A percentile compares a stretch with the other conserved stretches of the same genome.
Conservation (phyloP, 169 alveolate genomes). For the Babesia gibsoni region DNA sequence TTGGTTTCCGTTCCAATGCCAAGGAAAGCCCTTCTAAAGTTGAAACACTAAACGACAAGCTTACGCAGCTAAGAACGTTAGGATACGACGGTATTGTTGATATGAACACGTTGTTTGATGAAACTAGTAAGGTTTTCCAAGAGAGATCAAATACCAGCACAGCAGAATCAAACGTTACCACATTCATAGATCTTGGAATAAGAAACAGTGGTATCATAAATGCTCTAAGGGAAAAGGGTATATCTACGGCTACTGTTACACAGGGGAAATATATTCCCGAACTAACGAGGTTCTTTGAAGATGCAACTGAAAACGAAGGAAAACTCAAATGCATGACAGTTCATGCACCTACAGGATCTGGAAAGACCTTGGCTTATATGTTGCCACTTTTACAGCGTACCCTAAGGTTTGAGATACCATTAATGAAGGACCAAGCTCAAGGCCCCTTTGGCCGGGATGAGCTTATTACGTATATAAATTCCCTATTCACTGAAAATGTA, state of each 20-base stretch:
- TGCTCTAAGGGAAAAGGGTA: constrained; percentile 24
- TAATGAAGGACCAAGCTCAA: not conserved
- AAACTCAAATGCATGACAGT: constrained; percentile 13
- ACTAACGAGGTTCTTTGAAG: constrained; percentile 1
- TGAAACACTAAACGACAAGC: not conserved
- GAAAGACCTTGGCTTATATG: constrained; percentile 49
- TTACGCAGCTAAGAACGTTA: not conserved
- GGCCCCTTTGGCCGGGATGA: not conserved
- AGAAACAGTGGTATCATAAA: constrained; percentile 7
- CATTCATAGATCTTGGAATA: constrained; percentile 39
- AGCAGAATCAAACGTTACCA: not conserved
- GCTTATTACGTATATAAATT: not conserved
- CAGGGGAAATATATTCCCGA: constrained; percentile 42
- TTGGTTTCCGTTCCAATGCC: not conserved
- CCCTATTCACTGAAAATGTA: constrained; percentile 22
- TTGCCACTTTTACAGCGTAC: constrained; percentile 37
- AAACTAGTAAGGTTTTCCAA: not conserved
- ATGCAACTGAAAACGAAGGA: not conserved
- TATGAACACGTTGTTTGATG: constrained; percentile 43
- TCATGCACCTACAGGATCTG: constrained; percentile 60
- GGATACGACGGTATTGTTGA: constrained; percentile 54
- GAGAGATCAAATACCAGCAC: not conserved
- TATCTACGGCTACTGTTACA: constrained; percentile 25
- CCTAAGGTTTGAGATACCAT: not conserved
- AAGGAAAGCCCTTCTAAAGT: not conserved